Evolutionary conservation across 2,329 filamentous ascomycete species (phyloP).

Genomic region (Fusarium sp.): DNA sequence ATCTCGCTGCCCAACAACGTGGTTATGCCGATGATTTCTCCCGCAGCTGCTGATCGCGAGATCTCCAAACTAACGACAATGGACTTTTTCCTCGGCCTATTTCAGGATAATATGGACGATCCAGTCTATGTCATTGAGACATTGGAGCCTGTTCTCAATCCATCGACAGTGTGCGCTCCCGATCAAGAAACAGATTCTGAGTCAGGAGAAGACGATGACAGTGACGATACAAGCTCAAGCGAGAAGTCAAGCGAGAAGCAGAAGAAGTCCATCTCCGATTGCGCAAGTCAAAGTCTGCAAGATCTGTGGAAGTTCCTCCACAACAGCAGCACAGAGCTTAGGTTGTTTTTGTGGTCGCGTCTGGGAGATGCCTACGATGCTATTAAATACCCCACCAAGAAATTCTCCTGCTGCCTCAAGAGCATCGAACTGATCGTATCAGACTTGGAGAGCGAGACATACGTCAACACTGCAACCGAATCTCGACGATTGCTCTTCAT

Average conservation of each 20-base stretch:
- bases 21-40: slow-evolving; percentile 88
- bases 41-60: slow-evolving; percentile 86
- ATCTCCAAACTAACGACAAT: slow-evolving; percentile 93
- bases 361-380: slow-evolving; percentile 89
- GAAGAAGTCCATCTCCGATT: slow-evolving; percentile 61
- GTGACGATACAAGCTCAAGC: slow-evolving; percentile 26
- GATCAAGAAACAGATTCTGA: slow-evolving; percentile 25
- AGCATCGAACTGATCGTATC: slow-evolving; percentile 85
- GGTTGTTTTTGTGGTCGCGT: slow-evolving; percentile 89
- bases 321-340: slow-evolving; percentile 82
- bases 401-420: slow-evolving; percentile 86
- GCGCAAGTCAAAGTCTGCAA: slow-evolving; percentile 68
- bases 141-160: slow-evolving; percentile 90
- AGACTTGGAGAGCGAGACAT: slow-evolving; percentile 72
- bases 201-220: background rate
- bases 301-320: slow-evolving; percentile 90
- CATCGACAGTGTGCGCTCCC: slow-evolving; percentile 64
- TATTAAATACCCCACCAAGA: slow-evolving; percentile 88
- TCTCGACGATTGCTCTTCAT: slow-evolving; percentile 79
- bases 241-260: slow-evolving; percentile 28
- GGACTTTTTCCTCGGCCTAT: slow-evolving; percentile 94
- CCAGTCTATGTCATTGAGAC: slow-evolving; percentile 89
- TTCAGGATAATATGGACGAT: slow-evolving; percentile 83
- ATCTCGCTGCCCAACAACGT: slow-evolving; percentile 84
- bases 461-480: slow-evolving; percentile 67